A percentile compares a stretch with the other conserved stretches of the same genome.
phyloP scores from a whole-genome alignment of 75 land plant species.

The Sequoiadendron giganteum region DNA sequence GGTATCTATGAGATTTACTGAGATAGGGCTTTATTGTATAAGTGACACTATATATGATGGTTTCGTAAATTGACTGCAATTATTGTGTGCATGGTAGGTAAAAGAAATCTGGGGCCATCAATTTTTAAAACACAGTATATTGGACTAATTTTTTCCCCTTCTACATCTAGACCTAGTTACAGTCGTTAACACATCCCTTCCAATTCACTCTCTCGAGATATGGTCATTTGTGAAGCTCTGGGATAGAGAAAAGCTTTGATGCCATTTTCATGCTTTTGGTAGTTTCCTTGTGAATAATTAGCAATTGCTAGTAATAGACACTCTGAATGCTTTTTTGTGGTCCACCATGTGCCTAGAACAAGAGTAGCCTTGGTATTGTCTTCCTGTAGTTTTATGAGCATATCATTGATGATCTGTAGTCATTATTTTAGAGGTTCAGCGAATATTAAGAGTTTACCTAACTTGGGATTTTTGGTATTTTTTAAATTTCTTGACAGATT shows the following conservation, averaged over 20 bases:
- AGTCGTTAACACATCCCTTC: not conserved
- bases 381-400: not conserved
- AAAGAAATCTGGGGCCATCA: not conserved
- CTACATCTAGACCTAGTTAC: not conserved
- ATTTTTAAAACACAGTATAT: not conserved
- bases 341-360: not conserved
- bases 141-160: not conserved
- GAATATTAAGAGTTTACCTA: not conserved
- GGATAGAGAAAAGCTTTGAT: not conserved
- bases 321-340: not conserved
- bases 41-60: not conserved
- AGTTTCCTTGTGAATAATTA: not conserved
- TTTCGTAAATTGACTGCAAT: not conserved
- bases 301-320: not conserved
- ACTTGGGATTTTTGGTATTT: not conserved
- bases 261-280: not conserved
- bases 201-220: not conserved
- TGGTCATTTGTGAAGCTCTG: not conserved
- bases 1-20: no score
- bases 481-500: slow-evolving; percentile 40
- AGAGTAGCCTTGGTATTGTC: not conserved
- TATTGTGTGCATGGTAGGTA: not conserved
- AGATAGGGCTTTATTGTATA: no score
- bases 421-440: not conserved
- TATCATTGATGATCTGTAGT: not conserved